Percentiles rank a stretch among this genome's conserved stretches.
Evolutionary conservation across 2,329 filamentous ascomycete genomes (phyloP).

Genomic region (Taxawa tesnikishii): DNA sequence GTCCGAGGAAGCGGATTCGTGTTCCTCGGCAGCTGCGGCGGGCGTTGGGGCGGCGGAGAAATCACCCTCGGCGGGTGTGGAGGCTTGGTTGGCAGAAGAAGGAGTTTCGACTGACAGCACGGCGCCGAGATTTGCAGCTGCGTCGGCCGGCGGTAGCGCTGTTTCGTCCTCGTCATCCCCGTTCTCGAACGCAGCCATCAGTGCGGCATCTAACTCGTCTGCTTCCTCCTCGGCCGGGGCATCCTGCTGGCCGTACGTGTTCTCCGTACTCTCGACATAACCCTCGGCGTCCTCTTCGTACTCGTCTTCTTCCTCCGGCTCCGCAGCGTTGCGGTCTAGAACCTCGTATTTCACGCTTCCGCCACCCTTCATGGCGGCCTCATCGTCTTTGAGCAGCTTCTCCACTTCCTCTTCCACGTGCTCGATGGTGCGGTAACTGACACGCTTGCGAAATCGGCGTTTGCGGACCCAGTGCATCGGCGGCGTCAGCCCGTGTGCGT

Average conservation of each 20-base stretch:
- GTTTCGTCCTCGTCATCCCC: conserved; percentile 25
- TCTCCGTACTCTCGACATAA: conserved; percentile 21
- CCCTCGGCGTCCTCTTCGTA: conserved; percentile 23
- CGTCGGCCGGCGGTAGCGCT: conserved; percentile 16
- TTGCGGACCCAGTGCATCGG: conserved; percentile 79
- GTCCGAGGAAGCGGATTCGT: conserved; percentile 21
- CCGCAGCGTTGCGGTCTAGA: conserved; percentile 12
- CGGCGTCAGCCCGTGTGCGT: conserved; percentile 76
- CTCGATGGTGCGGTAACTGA: conserved; percentile 73
- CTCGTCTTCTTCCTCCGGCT: conserved; percentile 27
- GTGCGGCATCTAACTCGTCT: conserved; percentile 15
- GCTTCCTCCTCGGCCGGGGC: conserved; percentile 19
- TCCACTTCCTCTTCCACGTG: conserved; percentile 73
- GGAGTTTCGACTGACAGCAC: neutral
- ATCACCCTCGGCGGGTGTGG: conserved; percentile 10
- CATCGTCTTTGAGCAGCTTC: conserved; percentile 58
- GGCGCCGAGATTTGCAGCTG: conserved; percentile 7
- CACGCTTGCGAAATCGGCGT: conserved; percentile 69
- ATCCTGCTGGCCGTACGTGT: conserved; percentile 23
- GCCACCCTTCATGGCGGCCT: conserved; percentile 36
- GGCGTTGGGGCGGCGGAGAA: conserved; percentile 12
- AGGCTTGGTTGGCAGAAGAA: conserved; percentile 12
- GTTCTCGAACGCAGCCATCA: conserved; percentile 19
- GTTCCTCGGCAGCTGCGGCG: conserved; percentile 16
- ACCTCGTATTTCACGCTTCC: conserved; percentile 44